phyloP scores from a whole-genome alignment of 768 basidiomycete genomes.

The Kwoniella dendrophila region DNA sequence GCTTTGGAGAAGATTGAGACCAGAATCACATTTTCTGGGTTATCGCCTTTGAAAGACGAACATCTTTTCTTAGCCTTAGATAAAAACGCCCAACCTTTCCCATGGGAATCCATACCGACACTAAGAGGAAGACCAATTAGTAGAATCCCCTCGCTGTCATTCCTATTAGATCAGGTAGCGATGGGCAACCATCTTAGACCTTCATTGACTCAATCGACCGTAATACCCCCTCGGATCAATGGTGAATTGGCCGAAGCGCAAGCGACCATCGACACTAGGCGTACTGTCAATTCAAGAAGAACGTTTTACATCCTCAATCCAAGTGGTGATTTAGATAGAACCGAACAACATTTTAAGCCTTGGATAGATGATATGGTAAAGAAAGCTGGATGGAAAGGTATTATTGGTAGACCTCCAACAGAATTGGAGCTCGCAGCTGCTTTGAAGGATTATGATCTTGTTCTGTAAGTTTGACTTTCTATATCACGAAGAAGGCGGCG shows the following conservation, averaged over 20 bases:
- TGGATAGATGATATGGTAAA: constrained; percentile 74
- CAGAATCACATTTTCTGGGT: constrained; percentile 47
- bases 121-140: constrained; percentile 82
- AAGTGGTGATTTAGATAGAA: constrained; percentile 81
- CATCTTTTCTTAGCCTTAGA: constrained; percentile 89
- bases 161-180: constrained; percentile 78
- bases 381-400: constrained; percentile 76
- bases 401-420: constrained; percentile 72
- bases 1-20: constrained; percentile 72
- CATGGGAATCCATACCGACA: constrained; percentile 93
- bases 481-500: neutral
- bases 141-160: constrained; percentile 86
- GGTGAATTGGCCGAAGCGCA: too few relatives aligned
- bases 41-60: constrained; percentile 32
- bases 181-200: constrained; percentile 62
- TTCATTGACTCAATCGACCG: constrained; percentile 27
- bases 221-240: neutral
- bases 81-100: constrained; percentile 81
- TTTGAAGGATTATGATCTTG: constrained; percentile 72
- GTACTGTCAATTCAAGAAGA: constrained; percentile 66
- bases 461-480: constrained; percentile 70
- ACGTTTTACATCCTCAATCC: constrained; percentile 88
- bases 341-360: constrained; percentile 76
- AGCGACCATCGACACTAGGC: too few relatives aligned
- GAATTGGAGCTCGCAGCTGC: constrained; percentile 81